Percentiles rank a stretch among this genome's conserved stretches.
Evolutionary conservation across 1,284 basidiomycete genomes (phyloP).

Genomic region (Peniophora sp.): DNA sequence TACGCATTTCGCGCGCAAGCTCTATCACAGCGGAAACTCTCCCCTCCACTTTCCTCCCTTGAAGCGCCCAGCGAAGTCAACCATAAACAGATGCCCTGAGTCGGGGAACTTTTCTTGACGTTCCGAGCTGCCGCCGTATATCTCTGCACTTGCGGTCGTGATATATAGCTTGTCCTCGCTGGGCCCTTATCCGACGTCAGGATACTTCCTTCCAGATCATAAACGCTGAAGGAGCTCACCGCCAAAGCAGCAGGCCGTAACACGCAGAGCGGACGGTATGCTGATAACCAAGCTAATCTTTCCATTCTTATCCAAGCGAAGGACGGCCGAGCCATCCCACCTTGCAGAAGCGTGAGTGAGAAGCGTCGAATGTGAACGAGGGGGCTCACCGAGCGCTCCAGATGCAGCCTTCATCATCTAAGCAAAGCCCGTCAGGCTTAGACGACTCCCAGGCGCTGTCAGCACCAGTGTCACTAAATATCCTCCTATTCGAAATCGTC

Average conservation of each 20-base stretch:
- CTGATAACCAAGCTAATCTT: conserved; percentile 43
- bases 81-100: conserved; percentile 57
- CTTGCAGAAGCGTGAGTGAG: conserved; percentile 21
- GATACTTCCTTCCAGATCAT: too few relatives aligned
- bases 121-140: conserved; percentile 39
- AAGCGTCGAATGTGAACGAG: conserved; percentile 2
- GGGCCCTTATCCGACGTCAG: conserved; percentile 31
- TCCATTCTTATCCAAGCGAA: conserved; percentile 46
- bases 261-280: conserved; percentile 51
- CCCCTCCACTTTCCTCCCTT: conserved; percentile 34
- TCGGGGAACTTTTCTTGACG: conserved; percentile 47
- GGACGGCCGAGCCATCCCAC: conserved; percentile 55
- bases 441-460: conserved; percentile 40
- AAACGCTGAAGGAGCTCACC: too few relatives aligned
- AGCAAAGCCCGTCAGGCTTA: conserved; percentile 57
- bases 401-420: conserved; percentile 55
- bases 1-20: too few relatives aligned
- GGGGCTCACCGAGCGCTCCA: conserved; percentile 56
- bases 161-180: conserved; percentile 56
- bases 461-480: conserved; percentile 48
- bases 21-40: conserved; percentile 23
- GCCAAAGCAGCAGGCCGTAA: conserved; percentile 65
- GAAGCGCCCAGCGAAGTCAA: conserved; percentile 49
- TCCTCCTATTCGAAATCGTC: conserved; percentile 42
- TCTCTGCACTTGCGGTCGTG: conserved; percentile 59